Evolutionary conservation across 331 rosid genomes (phyloP).

Genomic region (Arachis monticola): DNA sequence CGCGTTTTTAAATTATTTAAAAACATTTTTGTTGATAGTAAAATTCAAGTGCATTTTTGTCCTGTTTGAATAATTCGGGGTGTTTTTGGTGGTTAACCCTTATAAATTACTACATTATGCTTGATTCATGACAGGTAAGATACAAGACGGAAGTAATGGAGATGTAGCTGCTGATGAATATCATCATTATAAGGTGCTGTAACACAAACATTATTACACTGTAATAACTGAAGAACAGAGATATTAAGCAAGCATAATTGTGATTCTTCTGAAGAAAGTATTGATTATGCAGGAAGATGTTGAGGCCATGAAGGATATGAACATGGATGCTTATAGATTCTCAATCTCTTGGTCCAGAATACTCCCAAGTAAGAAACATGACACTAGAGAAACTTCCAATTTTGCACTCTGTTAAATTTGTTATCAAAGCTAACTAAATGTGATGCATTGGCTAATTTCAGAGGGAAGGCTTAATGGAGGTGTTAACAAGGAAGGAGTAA

Average conservation of each 20-base stretch:
- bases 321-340: constrained; percentile 59
- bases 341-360: constrained; percentile 69
- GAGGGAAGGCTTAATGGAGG: constrained; percentile 36
- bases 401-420: not conserved
- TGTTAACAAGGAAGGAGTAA: constrained; percentile 34
- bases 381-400: not conserved
- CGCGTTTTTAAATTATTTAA: constrained; percentile 31
- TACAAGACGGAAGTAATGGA: constrained; percentile 51
- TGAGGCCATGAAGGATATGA: constrained; percentile 47
- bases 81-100: not conserved
- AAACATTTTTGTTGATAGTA: constrained; percentile 43
- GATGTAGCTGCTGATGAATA: constrained; percentile 54
- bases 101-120: not conserved
- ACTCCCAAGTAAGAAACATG: constrained; percentile 50
- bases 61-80: too few relatives aligned
- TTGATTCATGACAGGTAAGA: constrained; percentile 45
- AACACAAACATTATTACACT: not conserved
- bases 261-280: not conserved
- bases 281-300: constrained; percentile 54
- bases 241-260: too few relatives aligned
- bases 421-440: not conserved
- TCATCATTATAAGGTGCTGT: constrained; percentile 57
- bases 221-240: not conserved
- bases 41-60: not conserved
- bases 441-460: constrained; percentile 25